Evolutionary conservation across 1,284 basidiomycete genomes (phyloP).

Genomic region (Pseudozyma pruni): DNA sequence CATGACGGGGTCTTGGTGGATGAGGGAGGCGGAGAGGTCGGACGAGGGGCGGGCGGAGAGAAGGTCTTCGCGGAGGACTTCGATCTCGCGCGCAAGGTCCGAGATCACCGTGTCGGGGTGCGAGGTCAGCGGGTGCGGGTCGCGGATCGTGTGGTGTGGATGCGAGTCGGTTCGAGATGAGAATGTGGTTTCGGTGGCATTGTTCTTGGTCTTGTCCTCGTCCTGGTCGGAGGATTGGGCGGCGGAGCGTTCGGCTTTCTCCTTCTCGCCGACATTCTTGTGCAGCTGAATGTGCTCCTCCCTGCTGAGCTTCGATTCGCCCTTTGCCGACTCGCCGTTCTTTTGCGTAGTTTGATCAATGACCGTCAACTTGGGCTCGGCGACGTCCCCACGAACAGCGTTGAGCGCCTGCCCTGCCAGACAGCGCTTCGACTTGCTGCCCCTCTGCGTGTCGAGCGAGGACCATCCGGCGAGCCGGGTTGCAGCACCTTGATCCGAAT

Average conservation of each 20-base stretch:
- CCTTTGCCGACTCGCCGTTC: background rate
- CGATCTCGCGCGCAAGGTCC: conserved; percentile 79
- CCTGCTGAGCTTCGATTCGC: conserved; percentile 16
- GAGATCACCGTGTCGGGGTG: conserved; percentile 79
- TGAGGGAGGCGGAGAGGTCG: conserved; percentile 11
- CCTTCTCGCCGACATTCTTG: conserved; percentile 23
- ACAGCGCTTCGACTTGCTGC: conserved; percentile 31
- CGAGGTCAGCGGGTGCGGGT: conserved; percentile 75
- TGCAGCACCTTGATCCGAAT: conserved; percentile 6
- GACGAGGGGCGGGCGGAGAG: conserved; percentile 62
- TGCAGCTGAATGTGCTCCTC: conserved; percentile 40
- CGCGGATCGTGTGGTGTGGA: conserved; percentile 48
- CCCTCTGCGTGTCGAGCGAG: conserved; percentile 38
- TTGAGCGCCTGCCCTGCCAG: conserved; percentile 13
- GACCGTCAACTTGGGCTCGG: conserved; percentile 4
- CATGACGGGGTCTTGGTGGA: conserved; percentile 66
- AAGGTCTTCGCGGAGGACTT: conserved; percentile 81
- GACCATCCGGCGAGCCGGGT: conserved; percentile 20
- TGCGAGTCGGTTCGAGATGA: conserved; percentile 12
- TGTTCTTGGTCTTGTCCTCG: conserved; percentile 3
- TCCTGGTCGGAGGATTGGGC: background rate
- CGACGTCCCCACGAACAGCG: background rate
- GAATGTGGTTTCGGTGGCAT: conserved; percentile 4
- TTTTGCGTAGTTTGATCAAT: conserved; percentile 1
- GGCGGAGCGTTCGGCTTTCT: conserved; percentile 23